Base-by-base conservation (phyloP, 1,284 basidiomycete genomes). In the Puccinia coronata region DNA sequence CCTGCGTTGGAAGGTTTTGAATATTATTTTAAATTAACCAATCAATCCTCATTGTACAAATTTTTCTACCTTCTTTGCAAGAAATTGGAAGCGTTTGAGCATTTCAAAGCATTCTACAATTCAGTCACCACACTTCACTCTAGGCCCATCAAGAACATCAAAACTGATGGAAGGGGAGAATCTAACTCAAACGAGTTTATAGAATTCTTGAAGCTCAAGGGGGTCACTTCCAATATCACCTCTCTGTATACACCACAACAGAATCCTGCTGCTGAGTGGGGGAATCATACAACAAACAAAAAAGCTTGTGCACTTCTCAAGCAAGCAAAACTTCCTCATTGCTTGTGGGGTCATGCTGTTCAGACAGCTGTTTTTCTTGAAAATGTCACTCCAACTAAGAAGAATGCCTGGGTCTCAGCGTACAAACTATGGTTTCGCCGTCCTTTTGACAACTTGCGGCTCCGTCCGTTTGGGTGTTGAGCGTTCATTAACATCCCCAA, bases 11-110 rank as follows among this genome's bases (percentile, higher is more conserved):
- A 25, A 25, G 63, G 49, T 3, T 14, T 5, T 0, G 4, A 2
- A 0, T 78, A 78, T 69, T 78, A 78, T 31, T 78, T 67, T 53
- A 65, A 78, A 55, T 36, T 78, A 0, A 78, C 75, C 16, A 23
- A 78, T 25, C 34, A 14, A 2, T 49, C 25, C 31, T 28, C 73
- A 0, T 0, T 20, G 2, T 76, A 76, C 41, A 20, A 41, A 16
- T 43, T 47, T 76, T 41, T 63, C 16, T 76, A 28, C 61, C 2
- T 76, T 2, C 25, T 76, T 2, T 34, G 4, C 0, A 28, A 14
- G 2, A 63, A 76, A 25, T 59, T 39, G 5, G n/a, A 76, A 49
- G 16, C 55, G 1, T 76, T 76, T 43, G 5, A 47, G 1, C 12
- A 28, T 16, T 76, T 76, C 34, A 14, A 28, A 14, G 28, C 36